Evolutionary conservation across 139 green algal genomes (phyloP).

Genomic region (Volvox africanus): DNA sequence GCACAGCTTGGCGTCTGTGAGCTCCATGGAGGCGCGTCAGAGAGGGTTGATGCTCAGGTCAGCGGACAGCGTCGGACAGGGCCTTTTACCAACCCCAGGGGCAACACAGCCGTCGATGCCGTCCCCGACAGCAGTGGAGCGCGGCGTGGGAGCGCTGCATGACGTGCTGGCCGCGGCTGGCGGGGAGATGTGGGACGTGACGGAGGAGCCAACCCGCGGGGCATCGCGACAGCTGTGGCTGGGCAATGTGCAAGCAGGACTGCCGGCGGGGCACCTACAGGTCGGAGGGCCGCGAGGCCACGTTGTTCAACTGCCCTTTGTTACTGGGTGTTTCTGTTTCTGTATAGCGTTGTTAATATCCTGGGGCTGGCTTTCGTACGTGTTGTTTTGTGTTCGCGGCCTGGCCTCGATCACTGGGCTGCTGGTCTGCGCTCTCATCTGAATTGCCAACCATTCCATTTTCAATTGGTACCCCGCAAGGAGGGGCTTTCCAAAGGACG

Average conservation of each 20-base stretch:
- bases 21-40: background rate
- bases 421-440: too few species aligned
- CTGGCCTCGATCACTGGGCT: too few species aligned
- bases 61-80: background rate
- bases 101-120: background rate
- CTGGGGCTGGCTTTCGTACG: too few species aligned
- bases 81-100: background rate
- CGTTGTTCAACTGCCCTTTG: too few species aligned
- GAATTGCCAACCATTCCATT: too few species aligned
- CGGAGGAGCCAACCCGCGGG: slow-evolving; percentile 26
- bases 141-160: background rate
- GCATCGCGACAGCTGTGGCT: slow-evolving; percentile 80
- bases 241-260: slow-evolving; percentile 76
- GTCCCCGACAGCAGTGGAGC: background rate
- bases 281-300: background rate
- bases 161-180: slow-evolving; percentile 2
- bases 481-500: too few species aligned
- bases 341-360: too few species aligned
- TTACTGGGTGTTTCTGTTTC: too few species aligned
- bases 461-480: too few species aligned
- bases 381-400: too few species aligned
- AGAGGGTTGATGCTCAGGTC: background rate
- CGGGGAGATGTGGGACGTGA: slow-evolving; percentile 28
- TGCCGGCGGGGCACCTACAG: slow-evolving; percentile 52
- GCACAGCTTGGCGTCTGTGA: background rate